These are phyloP conservation scores for Jamesozyma gamospora DNA, from an alignment of 805 yeast species.

Conservation along the genomic window DNA sequence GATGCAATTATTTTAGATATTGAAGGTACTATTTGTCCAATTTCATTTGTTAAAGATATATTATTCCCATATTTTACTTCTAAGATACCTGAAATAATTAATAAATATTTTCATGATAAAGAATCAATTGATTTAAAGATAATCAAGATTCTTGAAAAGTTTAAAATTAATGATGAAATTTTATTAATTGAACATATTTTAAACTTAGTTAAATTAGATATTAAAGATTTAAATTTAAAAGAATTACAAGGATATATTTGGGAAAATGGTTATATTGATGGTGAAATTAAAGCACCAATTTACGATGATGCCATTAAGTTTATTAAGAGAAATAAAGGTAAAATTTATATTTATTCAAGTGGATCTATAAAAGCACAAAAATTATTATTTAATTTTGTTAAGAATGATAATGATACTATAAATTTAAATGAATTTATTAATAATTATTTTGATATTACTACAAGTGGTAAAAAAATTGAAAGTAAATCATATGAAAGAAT, in stretches of 20 bases:
- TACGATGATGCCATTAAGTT: constrained; percentile 60
- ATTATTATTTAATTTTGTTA: constrained; percentile 58
- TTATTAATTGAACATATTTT: constrained; percentile 40
- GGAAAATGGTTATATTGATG: constrained; percentile 69
- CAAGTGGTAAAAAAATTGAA: constrained; percentile 65
- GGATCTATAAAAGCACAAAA: constrained; percentile 86
- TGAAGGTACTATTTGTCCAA: constrained; percentile 91
- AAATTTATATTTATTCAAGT: constrained; percentile 71
- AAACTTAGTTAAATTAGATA: constrained; percentile 50
- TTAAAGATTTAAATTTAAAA: constrained; percentile 71
- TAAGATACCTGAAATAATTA: constrained; percentile 36
- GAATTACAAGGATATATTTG: constrained; percentile 76
- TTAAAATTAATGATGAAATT: constrained; percentile 24
- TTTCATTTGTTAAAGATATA: constrained; percentile 71
- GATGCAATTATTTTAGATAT: constrained; percentile 58
- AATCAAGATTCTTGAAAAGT: constrained; percentile 17
- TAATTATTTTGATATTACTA: constrained; percentile 79
- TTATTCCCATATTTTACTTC: constrained; percentile 66
- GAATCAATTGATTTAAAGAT: constrained; percentile 17
- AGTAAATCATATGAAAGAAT: constrained; percentile 50
- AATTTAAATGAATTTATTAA: constrained; percentile 46
- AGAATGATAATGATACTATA: constrained; percentile 26
- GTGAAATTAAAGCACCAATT: constrained; percentile 67
- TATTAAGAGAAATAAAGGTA: constrained; percentile 36
- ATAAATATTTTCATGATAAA: constrained; percentile 9